phyloP scores from a whole-genome alignment of 345 rosid genomes.

The Arabidopsis suecica region DNA sequence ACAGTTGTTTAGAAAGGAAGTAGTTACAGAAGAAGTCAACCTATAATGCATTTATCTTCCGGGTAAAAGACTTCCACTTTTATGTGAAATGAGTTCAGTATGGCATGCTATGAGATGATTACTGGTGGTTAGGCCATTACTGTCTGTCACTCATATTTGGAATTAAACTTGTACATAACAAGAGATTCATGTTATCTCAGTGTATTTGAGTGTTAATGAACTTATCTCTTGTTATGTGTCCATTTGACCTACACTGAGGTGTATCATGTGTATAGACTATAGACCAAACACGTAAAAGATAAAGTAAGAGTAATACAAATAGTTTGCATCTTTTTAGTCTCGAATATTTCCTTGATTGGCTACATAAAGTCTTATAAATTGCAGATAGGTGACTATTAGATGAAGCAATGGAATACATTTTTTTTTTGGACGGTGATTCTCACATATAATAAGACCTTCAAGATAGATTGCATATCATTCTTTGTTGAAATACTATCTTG shows the following conservation, averaged over 20 bases:
- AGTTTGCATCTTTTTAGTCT: not conserved
- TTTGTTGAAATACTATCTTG: slow-evolving; percentile 13
- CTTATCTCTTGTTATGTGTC: not conserved
- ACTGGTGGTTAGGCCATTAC: slow-evolving; percentile 7
- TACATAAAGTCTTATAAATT: slow-evolving; percentile 4
- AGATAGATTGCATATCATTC: not conserved
- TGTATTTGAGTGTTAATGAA: slow-evolving; percentile 13
- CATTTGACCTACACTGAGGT: slow-evolving; percentile 9
- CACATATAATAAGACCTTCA: not conserved
- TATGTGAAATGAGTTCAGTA: slow-evolving; percentile 9
- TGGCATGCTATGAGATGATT: slow-evolving; percentile 20
- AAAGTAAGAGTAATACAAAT: slow-evolving; percentile 3
- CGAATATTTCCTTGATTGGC: not conserved
- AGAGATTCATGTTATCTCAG: not conserved
- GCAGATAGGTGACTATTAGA: not conserved
- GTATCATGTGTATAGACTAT: slow-evolving; percentile 26
- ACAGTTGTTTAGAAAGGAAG: not conserved
- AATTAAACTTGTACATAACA: slow-evolving; percentile 22
- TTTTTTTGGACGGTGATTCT: too few relatives aligned
- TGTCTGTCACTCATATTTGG: slow-evolving; percentile 27
- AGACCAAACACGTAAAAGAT: slow-evolving; percentile 24
- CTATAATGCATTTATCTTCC: not conserved
- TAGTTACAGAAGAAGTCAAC: not conserved
- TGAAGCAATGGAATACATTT: not conserved
- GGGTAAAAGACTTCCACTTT: not conserved